Evolutionary conservation across 2,329 filamentous ascomycete species (phyloP), one percentile per base, ranked within the genome.

Genomic region (Diaporthe sp.): DNA sequence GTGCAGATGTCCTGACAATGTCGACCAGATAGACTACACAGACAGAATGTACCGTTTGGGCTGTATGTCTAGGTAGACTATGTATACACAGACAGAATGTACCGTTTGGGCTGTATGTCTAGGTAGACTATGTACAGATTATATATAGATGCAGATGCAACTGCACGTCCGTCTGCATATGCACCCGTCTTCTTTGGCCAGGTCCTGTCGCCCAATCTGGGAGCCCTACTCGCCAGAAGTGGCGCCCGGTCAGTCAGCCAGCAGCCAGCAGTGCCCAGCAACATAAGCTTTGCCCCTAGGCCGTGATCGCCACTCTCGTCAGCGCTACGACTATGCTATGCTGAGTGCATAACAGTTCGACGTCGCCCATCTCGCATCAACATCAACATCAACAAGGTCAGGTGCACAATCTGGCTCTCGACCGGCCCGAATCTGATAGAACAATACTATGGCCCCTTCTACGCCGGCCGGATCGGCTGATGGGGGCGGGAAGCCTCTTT

Each of bases 271-370:
- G 65, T 22, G 49, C 49, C 49, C 46, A 70, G 65, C 34, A 25
- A 55, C n/a, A 70, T 55, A 70, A 70, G 65, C 65, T 70, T 70
- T 70, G 49, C 46, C 46, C 65, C 65, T 55, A 70, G 51, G 49
- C 65, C 65, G 49, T 55, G 65, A 70, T 70, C 65, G 65, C 22
- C 65, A 31, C 15, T 46, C n/a, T 70, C 49, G 65, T 68, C 65
- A 70, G 65, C 65, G 34, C 65, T 70, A 70, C 65, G n/a, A 46
- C 39, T 28, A 70, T 55, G 65, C 49, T 55, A 49, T 55, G 46
- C 65, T 70, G 34, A 39, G 17, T 22, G 39, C 9, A 65, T 65
- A 58, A n/a, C 44, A 19, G 42, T 28, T 37, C 61, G 61, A 67
- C 31, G 19, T 13, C 28, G 62, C 34, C 8, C 44, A 15, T n/a